phyloP scores from a whole-genome alignment of 2,329 filamentous ascomycete species.

The Nemania sp. region DNA sequence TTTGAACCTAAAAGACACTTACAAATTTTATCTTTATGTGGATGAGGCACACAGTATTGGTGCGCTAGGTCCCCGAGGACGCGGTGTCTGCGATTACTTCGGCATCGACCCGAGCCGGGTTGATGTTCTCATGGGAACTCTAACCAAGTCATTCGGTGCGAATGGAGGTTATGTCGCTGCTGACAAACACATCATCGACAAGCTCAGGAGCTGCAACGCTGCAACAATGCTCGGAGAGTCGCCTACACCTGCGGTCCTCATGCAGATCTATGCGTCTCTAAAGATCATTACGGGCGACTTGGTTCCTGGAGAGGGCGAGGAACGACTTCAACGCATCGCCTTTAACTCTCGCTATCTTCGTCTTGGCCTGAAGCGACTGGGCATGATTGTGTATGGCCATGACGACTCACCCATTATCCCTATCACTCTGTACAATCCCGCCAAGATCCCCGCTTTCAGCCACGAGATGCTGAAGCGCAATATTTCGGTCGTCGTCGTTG shows the following conservation, averaged over 20 bases:
- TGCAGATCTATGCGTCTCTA: slow-evolving; percentile 86
- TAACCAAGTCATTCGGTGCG: slow-evolving; percentile 97
- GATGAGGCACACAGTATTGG: slow-evolving; percentile 97
- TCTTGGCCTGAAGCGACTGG: slow-evolving; percentile 92
- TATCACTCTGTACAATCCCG: slow-evolving; percentile 93
- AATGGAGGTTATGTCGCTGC: slow-evolving; percentile 95
- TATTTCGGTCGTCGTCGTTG: slow-evolving; percentile 95
- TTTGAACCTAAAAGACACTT: slow-evolving; percentile 84
- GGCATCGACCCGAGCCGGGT: slow-evolving; percentile 84
- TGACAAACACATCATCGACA: slow-evolving; percentile 89
- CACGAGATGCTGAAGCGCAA: slow-evolving; percentile 98
- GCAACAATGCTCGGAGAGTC: slow-evolving; percentile 87
- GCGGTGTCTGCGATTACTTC: slow-evolving; percentile 97
- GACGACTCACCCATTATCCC: slow-evolving; percentile 98
- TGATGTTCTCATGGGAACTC: slow-evolving; percentile 96
- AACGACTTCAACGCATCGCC: slow-evolving; percentile 90
- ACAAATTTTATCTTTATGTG: slow-evolving; percentile 95
- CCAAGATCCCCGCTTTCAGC: slow-evolving; percentile 97
- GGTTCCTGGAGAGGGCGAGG: slow-evolving; percentile 87
- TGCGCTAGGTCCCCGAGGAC: slow-evolving; percentile 83
- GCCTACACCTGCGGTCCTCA: slow-evolving; percentile 82
- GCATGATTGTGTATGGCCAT: slow-evolving; percentile 95
- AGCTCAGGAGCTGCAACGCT: slow-evolving; percentile 83
- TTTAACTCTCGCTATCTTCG: slow-evolving; percentile 99
- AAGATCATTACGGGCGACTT: slow-evolving; percentile 89